phyloP scores from a whole-genome alignment of 31 red algal species.

The Odonthalia washingtoniensis region DNA sequence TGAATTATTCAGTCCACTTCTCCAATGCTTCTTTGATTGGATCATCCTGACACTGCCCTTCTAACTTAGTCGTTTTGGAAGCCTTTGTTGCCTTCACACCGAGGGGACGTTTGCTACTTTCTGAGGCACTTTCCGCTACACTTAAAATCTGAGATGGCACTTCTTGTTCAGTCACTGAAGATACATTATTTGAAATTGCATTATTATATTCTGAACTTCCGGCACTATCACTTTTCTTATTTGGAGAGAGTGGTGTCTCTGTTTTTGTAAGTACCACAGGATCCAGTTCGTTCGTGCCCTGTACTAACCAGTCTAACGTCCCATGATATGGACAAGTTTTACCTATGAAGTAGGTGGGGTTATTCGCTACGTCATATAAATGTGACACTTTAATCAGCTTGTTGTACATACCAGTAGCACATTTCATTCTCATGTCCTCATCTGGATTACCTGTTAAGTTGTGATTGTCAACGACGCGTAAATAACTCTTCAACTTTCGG shows the following conservation, averaged over 20 bases:
- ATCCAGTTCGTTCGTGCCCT: background rate
- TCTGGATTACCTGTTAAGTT: background rate
- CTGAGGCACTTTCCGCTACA: background rate
- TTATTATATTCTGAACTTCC: background rate
- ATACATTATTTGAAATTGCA: background rate
- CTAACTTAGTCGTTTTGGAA: constrained; percentile 7
- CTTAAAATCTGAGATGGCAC: background rate
- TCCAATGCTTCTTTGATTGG: background rate
- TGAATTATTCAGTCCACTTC: constrained; percentile 1
- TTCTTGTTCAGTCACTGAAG: background rate
- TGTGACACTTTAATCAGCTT: background rate
- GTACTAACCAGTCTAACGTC: background rate
- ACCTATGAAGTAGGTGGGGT: constrained; percentile 29
- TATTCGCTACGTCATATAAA: constrained; percentile 6
- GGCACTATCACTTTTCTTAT: background rate
- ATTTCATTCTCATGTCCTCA: background rate
- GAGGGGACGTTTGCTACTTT: background rate
- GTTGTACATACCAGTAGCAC: constrained; percentile 6
- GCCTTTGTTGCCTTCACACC: constrained; percentile 17
- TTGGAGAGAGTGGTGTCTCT: background rate
- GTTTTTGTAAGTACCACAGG: background rate
- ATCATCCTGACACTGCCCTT: background rate
- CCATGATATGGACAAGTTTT: constrained; percentile 9
- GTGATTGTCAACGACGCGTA: background rate
- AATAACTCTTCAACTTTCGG: background rate